phyloP scores from a whole-genome alignment of 257 asterid genomes.

The Solanum megistacrolobum region DNA sequence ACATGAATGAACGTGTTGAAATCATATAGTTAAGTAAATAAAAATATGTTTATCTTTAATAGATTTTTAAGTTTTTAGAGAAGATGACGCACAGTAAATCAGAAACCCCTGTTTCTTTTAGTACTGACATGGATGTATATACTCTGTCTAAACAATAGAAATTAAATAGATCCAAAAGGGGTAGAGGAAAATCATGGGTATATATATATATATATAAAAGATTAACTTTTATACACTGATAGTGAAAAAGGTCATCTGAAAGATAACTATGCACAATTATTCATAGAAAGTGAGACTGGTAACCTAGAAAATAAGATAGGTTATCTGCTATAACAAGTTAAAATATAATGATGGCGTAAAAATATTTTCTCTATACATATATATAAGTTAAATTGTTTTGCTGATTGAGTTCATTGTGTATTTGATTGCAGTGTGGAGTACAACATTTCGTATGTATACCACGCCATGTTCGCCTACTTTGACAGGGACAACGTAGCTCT shows the following conservation, averaged over 20 bases:
- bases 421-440: slow-evolving; percentile 65
- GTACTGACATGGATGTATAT: background rate
- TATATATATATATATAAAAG: background rate
- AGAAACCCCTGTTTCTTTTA: background rate
- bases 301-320: too few relatives aligned
- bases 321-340: background rate
- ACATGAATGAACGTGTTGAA: background rate
- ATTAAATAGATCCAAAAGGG: background rate
- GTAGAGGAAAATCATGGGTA: background rate
- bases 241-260: background rate
- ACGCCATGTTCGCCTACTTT: slow-evolving; percentile 64
- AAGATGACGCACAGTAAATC: background rate
- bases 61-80: background rate
- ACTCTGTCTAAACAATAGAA: background rate
- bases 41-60: background rate
- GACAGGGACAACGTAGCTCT: slow-evolving; percentile 86
- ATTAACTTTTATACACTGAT: background rate
- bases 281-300: background rate
- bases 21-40: background rate
- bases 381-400: background rate
- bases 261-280: background rate
- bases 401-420: background rate
- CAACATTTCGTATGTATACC: slow-evolving; percentile 66
- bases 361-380: background rate
- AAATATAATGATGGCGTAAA: background rate